Conservation (phyloP, 129 eudicot genomes). For the Silybum marianum region DNA sequence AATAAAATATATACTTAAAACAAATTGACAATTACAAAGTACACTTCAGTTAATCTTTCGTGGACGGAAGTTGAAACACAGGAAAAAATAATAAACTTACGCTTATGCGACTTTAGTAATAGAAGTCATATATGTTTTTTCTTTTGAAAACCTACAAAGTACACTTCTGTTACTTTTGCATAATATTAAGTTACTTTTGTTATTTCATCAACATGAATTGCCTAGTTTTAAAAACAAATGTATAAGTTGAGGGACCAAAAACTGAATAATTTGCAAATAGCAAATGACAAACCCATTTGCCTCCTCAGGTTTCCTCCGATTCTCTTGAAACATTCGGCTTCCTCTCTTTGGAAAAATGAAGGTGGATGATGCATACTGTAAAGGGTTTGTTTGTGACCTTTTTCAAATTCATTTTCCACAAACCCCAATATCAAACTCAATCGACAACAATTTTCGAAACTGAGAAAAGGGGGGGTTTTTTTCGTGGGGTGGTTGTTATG, state of each 20-base stretch:
- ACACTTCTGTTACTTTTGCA: not conserved
- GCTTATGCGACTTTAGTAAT: not conserved
- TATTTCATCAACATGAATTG: not conserved
- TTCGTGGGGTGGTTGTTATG: constrained; percentile 39
- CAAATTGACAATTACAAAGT: too few relatives aligned
- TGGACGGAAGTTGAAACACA: not conserved
- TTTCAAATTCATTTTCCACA: constrained; percentile 25
- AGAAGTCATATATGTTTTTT: too few relatives aligned
- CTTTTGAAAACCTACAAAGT: not conserved
- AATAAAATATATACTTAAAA: too few relatives aligned
- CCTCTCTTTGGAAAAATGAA: constrained; percentile 23
- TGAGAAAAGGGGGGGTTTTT: constrained; percentile 10
- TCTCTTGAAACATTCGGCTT: constrained; percentile 40
- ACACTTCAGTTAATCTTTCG: too few relatives aligned
- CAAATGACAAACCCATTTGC: constrained; percentile 29
- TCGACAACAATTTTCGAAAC: constrained; percentile 12
- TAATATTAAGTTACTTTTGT: not conserved
- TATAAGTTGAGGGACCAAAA: constrained; percentile 7
- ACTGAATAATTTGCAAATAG: not conserved
- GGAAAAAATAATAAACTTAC: too few relatives aligned
- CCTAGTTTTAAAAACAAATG: not conserved
- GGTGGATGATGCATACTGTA: constrained; percentile 5
- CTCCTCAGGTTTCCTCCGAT: constrained; percentile 52
- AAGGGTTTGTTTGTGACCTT: constrained; percentile 39
- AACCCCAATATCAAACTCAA: constrained; percentile 30